A percentile compares a stretch with the other conserved stretches of the same genome.
phyloP scores from a whole-genome alignment of 768 basidiomycete genomes.

The Xanthoconium stramineum region DNA sequence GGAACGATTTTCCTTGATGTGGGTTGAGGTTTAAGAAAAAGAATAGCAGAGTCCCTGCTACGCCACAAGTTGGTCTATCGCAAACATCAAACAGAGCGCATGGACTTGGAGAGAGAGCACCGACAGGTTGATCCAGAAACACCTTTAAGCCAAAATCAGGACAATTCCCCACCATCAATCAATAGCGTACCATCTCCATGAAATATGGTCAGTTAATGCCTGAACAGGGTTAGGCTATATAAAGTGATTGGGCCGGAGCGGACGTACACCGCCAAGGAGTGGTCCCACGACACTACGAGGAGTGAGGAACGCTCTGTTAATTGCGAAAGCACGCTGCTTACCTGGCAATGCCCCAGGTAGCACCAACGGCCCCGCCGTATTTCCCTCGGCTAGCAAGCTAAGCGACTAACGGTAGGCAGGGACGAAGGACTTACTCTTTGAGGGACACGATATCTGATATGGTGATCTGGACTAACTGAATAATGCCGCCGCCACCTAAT shows the following conservation, averaged over 20 bases:
- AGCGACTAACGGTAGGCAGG: neutral
- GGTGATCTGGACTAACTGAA: constrained; percentile 36
- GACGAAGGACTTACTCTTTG: constrained; percentile 24
- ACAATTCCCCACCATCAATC: neutral
- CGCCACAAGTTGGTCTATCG: constrained; percentile 35
- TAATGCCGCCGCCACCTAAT: constrained; percentile 40
- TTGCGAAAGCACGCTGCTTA: constrained; percentile 6
- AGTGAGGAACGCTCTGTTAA: neutral
- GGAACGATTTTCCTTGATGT: constrained; percentile 30
- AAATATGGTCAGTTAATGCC: constrained; percentile 34
- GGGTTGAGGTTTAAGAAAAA: constrained; percentile 36
- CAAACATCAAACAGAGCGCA: neutral
- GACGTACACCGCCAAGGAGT: constrained; percentile 36
- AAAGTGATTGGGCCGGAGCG: neutral
- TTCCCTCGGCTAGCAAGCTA: constrained; percentile 34
- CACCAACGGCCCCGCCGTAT: constrained; percentile 36
- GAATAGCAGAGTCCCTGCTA: constrained; percentile 31
- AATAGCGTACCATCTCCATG: constrained; percentile 39
- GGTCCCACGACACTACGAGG: constrained; percentile 40
- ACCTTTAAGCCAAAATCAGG: constrained; percentile 22
- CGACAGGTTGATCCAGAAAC: constrained; percentile 37
- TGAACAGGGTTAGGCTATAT: constrained; percentile 2
- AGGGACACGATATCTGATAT: constrained; percentile 39
- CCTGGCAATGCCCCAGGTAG: constrained; percentile 41
- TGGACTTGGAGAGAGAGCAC: constrained; percentile 1